Percentiles rank a stretch among this genome's conserved stretches.
Conservation (phyloP, 2,329 filamentous ascomycete genomes). For the Botrytis aclada region DNA sequence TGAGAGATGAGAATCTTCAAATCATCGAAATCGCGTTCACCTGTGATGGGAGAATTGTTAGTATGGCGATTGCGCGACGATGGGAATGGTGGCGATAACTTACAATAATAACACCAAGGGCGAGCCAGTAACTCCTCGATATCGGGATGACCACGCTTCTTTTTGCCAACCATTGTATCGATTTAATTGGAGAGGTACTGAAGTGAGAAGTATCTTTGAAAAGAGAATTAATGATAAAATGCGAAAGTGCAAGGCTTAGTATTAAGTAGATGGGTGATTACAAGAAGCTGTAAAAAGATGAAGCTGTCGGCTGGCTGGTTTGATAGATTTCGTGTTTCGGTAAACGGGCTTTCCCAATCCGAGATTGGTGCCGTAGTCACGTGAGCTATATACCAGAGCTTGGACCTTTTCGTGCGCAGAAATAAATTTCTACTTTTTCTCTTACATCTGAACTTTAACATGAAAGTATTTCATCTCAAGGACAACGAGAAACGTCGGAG, state of each 20-base stretch:
- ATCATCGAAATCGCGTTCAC: conserved; percentile 96
- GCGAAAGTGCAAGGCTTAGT: not conserved
- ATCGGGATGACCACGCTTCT: conserved; percentile 81
- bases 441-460: not conserved
- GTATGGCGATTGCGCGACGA: not conserved
- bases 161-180: conserved; percentile 69
- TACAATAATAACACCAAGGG: conserved; percentile 98
- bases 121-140: conserved; percentile 84
- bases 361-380: not conserved
- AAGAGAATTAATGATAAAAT: not conserved
- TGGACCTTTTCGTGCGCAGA: not conserved
- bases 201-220: not conserved
- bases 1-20: conserved; percentile 94
- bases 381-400: accelerated
- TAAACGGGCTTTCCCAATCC: not conserved
- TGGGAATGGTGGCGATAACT: conserved; percentile 29
- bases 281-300: not conserved
- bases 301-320: conserved; percentile 2
- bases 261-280: not conserved
- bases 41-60: conserved; percentile 40
- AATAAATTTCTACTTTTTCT: not conserved
- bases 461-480: not conserved
- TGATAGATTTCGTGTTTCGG: conserved; percentile 12
- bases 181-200: not conserved
- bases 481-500: not conserved